Evolutionary conservation across 208 protist genomes (phyloP), one percentile per base, ranked within the genome.

Genomic region (Acanthamoeba divionensis): DNA sequence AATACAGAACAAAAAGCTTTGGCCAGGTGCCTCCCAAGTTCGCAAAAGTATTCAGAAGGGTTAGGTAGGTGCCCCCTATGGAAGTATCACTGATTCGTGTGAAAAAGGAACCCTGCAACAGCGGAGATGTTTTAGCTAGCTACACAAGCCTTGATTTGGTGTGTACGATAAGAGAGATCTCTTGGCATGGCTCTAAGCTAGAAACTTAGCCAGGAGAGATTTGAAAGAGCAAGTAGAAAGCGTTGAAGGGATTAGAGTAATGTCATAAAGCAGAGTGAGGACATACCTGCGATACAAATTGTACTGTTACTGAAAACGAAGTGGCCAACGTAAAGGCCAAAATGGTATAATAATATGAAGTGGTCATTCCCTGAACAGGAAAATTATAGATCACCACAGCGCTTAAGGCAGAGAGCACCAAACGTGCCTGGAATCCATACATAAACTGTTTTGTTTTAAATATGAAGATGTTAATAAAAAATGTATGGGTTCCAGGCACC

Each of bases 41-140:
- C 45, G 60, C 33, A 15, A 94, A 52, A 15, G 92, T 94, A 91
- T 94, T 94, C 26, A 94, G 91, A n/a, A 94, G 45, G 10, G 92
- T 94, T 15, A 94, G 67, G 67, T 94, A 94, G 36, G 92, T 94
- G 31, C 92, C 92, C 10, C 92, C 92, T 6, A 94, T 93, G 15
- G 44, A 69, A 8, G 44, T n/a, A 38, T 94, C 92, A 33, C 55
- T 62, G 54, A 94, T 93, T 2, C 71, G 62, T 10, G 89, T 71
- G 54, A 94, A 94, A 57, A 94, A 94, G 5, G 69, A 62, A 10
- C 91, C 91, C 91, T 94, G 90, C 15, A 33, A 15, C 12, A 5
- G 29, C 1, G 86, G 55, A 47, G 4, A 21, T 29, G 69, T 7
- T n/a, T n/a, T n/a, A 21, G 77, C 3, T 80, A 63, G 33, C 26